Percentiles rank a stretch among this genome's conserved stretches.
Conservation (phyloP, 495 filamentous ascomycete species). For the Bathelium albidoporum region DNA sequence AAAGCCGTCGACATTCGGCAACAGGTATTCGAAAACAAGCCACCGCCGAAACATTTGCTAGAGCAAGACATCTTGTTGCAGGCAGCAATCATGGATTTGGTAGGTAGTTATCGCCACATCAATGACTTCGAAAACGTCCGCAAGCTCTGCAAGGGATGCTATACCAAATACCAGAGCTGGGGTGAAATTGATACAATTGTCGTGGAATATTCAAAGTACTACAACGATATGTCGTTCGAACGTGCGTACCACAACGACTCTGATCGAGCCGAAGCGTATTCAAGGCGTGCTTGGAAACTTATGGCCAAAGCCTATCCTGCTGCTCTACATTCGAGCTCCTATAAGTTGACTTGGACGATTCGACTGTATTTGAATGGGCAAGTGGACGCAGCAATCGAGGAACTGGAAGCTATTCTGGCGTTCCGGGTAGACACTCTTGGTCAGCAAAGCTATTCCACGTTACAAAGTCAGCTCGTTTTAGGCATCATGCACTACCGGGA, state of each 20-base stretch:
- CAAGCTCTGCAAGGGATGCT: neutral
- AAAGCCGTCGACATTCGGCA: neutral
- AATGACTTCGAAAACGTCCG: neutral
- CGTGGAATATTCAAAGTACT: neutral
- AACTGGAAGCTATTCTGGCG: too few relatives aligned
- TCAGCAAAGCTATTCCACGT: too few relatives aligned
- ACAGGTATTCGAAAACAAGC: neutral
- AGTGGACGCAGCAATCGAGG: too few relatives aligned
- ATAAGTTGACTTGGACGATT: too few relatives aligned
- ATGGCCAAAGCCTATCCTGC: too few relatives aligned
- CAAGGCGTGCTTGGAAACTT: neutral
- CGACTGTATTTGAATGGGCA: too few relatives aligned
- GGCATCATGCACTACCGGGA: too few relatives aligned
- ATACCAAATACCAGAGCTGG: neutral
- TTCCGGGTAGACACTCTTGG: too few relatives aligned
- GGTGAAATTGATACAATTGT: neutral
- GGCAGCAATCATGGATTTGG: neutral
- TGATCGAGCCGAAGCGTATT: neutral
- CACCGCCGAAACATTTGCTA: neutral
- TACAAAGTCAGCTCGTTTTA: too few relatives aligned
- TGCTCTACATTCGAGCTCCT: too few relatives aligned
- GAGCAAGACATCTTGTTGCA: neutral
- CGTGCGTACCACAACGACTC: neutral
- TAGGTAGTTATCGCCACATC: neutral
- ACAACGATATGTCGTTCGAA: neutral